Conservation (phyloP, 2,329 filamentous ascomycete genomes). For the Stylonectria norvegica region DNA sequence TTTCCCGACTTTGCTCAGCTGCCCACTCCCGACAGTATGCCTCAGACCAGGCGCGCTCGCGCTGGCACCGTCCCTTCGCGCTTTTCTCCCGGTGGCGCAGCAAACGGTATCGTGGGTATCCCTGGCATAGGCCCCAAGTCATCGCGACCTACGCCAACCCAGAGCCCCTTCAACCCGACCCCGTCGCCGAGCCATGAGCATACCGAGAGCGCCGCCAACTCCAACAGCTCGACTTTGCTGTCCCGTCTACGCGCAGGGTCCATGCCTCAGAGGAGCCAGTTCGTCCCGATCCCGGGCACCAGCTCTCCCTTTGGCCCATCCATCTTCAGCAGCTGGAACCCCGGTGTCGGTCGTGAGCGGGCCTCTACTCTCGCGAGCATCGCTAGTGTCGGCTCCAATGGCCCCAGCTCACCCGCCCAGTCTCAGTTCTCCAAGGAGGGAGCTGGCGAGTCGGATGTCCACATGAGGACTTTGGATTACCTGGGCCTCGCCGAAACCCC, state of each 20-base stretch:
- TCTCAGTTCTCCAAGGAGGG: slow-evolving; percentile 85
- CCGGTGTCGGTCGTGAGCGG: slow-evolving; percentile 67
- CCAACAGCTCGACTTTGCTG: slow-evolving; percentile 69
- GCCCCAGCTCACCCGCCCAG: slow-evolving; percentile 79
- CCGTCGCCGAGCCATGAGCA: slow-evolving; percentile 53
- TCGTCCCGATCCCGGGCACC: slow-evolving; percentile 53
- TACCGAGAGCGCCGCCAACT: slow-evolving; percentile 36
- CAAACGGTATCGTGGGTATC: slow-evolving; percentile 56
- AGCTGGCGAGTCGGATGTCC: slow-evolving; percentile 79
- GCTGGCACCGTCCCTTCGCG: slow-evolving; percentile 95
- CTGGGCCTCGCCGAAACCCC: slow-evolving; percentile 92
- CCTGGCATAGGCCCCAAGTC: slow-evolving; percentile 67
- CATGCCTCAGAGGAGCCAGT: slow-evolving; percentile 83
- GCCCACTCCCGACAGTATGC: slow-evolving; percentile 61
- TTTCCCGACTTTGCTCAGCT: slow-evolving; percentile 85
- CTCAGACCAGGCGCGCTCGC: slow-evolving; percentile 73
- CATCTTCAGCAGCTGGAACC: slow-evolving; percentile 87
- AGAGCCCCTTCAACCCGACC: slow-evolving; percentile 75
- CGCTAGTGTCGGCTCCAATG: slow-evolving; percentile 86
- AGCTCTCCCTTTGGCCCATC: slow-evolving; percentile 79
- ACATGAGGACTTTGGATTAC: slow-evolving; percentile 89
- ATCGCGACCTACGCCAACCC: slow-evolving; percentile 79
- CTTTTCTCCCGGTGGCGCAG: slow-evolving; percentile 73
- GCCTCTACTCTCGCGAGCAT: slow-evolving; percentile 79
- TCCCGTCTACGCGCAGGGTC: slow-evolving; percentile 88